Evolutionary conservation across 768 basidiomycete genomes (phyloP).

Genomic region (Lactarius indigo): DNA sequence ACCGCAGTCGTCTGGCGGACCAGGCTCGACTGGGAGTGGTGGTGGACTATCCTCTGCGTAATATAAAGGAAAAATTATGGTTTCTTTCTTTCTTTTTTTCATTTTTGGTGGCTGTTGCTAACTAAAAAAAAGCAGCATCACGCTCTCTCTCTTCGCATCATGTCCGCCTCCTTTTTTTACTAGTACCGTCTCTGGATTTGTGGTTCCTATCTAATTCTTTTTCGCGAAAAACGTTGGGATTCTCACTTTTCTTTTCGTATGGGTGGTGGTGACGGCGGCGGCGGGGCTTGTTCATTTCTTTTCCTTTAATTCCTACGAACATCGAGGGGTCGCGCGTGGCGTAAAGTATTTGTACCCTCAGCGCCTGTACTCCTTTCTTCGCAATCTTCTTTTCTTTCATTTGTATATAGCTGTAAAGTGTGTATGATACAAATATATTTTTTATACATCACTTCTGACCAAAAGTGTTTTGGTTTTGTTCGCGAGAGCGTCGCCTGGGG

Average conservation of each 20-base stretch:
- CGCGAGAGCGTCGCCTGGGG: too few species aligned
- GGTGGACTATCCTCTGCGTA: not conserved
- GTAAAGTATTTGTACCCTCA: too few species aligned
- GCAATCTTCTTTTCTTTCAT: not conserved
- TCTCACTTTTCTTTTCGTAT: not conserved
- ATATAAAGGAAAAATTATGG: too few species aligned
- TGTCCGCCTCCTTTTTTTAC: not conserved
- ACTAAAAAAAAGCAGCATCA: not conserved
- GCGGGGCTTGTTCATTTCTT: too few species aligned
- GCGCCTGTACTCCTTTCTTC: too few species aligned
- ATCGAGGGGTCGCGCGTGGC: too few species aligned
- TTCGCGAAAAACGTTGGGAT: not conserved
- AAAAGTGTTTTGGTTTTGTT: too few species aligned
- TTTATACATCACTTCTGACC: not conserved
- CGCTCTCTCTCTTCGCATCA: not conserved
- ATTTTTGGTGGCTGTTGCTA: too few species aligned
- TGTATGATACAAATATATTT: not conserved
- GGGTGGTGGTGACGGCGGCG: too few species aligned
- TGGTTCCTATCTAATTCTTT: not conserved
- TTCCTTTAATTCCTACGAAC: not conserved
- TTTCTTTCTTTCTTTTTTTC: too few species aligned
- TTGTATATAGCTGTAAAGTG: not conserved
- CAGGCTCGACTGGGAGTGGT: not conserved
- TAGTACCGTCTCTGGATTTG: not conserved
- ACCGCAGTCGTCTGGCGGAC: not conserved